These are phyloP conservation scores for Alternaria alternata DNA, from an alignment of 2,329 filamentous ascomycete species.

Conservation along the genomic window DNA sequence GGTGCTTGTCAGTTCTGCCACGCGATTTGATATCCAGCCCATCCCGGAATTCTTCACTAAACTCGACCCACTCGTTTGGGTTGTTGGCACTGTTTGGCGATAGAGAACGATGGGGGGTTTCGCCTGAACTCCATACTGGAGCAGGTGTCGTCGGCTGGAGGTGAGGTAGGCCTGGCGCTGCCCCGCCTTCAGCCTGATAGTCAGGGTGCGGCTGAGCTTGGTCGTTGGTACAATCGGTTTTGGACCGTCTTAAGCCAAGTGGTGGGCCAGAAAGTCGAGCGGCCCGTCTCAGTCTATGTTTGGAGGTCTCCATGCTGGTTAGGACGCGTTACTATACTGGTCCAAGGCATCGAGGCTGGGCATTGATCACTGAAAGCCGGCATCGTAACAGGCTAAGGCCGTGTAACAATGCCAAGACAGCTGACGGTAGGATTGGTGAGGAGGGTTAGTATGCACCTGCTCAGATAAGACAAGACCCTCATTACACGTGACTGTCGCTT, in stretches of 20 bases:
- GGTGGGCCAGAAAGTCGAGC: too few species aligned
- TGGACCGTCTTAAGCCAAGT: too few species aligned
- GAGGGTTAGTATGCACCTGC: not conserved
- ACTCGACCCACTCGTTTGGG: not conserved
- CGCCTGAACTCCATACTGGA: not conserved
- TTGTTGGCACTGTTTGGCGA: not conserved
- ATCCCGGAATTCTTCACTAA: not conserved
- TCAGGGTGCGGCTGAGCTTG: not conserved
- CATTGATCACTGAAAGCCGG: not conserved
- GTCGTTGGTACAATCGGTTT: not conserved
- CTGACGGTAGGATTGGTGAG: not conserved
- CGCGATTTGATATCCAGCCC: not conserved
- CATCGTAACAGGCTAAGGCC: not conserved
- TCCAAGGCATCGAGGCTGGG: not conserved
- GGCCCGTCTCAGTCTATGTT: not conserved
- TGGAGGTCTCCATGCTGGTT: not conserved
- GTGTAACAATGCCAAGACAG: not conserved
- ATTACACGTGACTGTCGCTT: conserved; percentile 10
- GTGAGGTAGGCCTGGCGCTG: not conserved
- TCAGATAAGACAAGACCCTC: not conserved
- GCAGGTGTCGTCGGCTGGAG: not conserved
- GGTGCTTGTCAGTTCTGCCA: not conserved
- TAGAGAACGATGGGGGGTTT: not conserved
- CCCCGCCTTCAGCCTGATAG: not conserved
- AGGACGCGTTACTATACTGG: not conserved